Evolutionary conservation across 1,284 basidiomycete species (phyloP), one percentile per base, ranked within the genome.

Genomic region (Ganoderma meredithae): DNA sequence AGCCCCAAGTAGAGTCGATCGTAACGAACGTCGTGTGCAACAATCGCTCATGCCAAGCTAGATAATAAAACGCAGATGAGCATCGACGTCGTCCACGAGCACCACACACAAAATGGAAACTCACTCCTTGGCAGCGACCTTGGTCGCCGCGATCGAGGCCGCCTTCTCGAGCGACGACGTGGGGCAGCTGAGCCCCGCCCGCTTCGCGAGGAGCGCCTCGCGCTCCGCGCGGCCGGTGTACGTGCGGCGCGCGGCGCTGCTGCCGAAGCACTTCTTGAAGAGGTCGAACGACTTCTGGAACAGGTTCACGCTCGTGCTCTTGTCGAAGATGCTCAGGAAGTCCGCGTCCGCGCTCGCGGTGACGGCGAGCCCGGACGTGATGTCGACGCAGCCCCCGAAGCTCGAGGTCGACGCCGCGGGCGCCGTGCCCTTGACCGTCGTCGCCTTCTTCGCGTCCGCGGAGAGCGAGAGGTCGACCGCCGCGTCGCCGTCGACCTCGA

Each of bases 401-500:
- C 53, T 61, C 36, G 36, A n/a, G 22, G 63, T 56, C 39, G 49
- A 43, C 40, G 65, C 27, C 0, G 67, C 66, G 7, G 60, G 49
- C 17, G 22, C 10, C 22, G 9, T 25, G 47, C 47, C 47, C 47
- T 25, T 12, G 47, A 49, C 22, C 22, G n/a, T 49, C 47, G 22
- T 49, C 22, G 22, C 10, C 47, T n/a, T 22, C 47, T 58, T 22
- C 3, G 65, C 64, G 5, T 60, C 62, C 43, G 66, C 81, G 40
- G 81, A 77, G 3, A 83, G 75, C 0, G 73, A 75, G 9, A 86
- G 75, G 17, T 73, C 75, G 68, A 86, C 73, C 8, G 74, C 76
- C 0, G 83, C 83, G 59, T 78, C 81, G 0, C 82, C 82, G 61
- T 78, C 81, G 41, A 87, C 77, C n/a, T 82, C 78, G 44, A 87